Conservation (phyloP, 2,329 filamentous ascomycete species). For the Colletotrichum orbiculare region DNA sequence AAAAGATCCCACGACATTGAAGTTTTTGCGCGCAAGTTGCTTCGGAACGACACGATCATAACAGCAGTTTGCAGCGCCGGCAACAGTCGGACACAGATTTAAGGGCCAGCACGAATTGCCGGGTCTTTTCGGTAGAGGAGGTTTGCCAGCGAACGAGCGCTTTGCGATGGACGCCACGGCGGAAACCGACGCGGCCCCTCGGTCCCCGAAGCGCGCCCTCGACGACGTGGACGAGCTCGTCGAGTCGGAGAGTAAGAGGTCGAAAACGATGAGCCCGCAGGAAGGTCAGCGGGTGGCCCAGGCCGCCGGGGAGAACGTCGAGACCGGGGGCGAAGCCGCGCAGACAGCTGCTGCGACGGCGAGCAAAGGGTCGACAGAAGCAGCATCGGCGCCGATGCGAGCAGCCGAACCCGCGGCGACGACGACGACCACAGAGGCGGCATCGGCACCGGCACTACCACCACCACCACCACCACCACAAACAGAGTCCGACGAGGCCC, state of each 20-base stretch:
- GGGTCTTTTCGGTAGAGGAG: too few species aligned
- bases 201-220: conserved; percentile 27
- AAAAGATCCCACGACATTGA: background rate
- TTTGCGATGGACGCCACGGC: background rate
- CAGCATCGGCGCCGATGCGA: background rate
- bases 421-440: background rate
- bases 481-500: background rate
- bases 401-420: background rate
- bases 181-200: background rate
- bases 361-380: background rate
- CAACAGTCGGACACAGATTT: too few species aligned
- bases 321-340: background rate
- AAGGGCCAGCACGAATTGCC: too few species aligned
- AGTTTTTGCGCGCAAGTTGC: too few species aligned
- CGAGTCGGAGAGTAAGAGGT: conserved; percentile 23
- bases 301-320: background rate
- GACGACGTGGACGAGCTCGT: conserved; percentile 12
- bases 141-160: too few species aligned
- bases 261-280: conserved; percentile 18
- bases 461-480: background rate
- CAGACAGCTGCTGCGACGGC: background rate
- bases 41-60: too few species aligned
- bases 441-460: background rate
- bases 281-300: background rate
- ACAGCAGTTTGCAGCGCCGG: too few species aligned